A percentile compares a stretch with the other conserved stretches of the same genome.
Conservation (phyloP, 345 rosid species). For the Nasturtium officinale region DNA sequence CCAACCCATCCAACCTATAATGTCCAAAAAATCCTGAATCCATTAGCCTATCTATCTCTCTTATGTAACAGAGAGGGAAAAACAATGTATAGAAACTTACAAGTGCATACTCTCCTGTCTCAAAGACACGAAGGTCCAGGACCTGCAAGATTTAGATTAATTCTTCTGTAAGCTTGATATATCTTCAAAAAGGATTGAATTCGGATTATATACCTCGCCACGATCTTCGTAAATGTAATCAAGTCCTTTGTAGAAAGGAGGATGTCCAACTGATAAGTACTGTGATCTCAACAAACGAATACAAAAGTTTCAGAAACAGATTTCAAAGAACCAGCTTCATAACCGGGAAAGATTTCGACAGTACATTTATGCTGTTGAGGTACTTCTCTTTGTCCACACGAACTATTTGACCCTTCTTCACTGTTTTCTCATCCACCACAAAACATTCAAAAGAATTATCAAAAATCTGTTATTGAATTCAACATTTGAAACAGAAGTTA, state of each 20-base stretch:
- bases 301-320: slow-evolving; percentile 4
- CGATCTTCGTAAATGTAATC: slow-evolving; percentile 95
- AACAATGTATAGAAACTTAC: slow-evolving; percentile 63
- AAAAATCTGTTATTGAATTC: slow-evolving; percentile 8
- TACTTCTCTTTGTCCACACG: slow-evolving; percentile 97
- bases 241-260: slow-evolving; percentile 89
- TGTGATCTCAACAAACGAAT: slow-evolving; percentile 39
- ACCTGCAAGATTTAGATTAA: slow-evolving; percentile 49
- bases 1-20: slow-evolving; percentile 89
- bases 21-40: background rate
- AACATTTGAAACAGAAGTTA: background rate
- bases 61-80: no score
- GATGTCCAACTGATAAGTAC: slow-evolving; percentile 97
- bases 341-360: slow-evolving; percentile 6
- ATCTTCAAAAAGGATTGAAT: background rate
- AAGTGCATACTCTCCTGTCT: slow-evolving; percentile 93
- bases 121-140: slow-evolving; percentile 76
- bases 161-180: background rate
- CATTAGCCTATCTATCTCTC: background rate
- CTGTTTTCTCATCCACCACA: slow-evolving; percentile 47
- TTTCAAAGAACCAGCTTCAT: background rate
- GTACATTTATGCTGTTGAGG: slow-evolving; percentile 82
- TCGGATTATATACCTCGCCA: slow-evolving; percentile 65
- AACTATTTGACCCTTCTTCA: slow-evolving; percentile 98
- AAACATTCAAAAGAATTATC: background rate